A percentile compares a stretch with the other conserved stretches of the same genome.
phyloP scores from a whole-genome alignment of 2,329 filamentous ascomycete species.

The Monosporascus sp. region DNA sequence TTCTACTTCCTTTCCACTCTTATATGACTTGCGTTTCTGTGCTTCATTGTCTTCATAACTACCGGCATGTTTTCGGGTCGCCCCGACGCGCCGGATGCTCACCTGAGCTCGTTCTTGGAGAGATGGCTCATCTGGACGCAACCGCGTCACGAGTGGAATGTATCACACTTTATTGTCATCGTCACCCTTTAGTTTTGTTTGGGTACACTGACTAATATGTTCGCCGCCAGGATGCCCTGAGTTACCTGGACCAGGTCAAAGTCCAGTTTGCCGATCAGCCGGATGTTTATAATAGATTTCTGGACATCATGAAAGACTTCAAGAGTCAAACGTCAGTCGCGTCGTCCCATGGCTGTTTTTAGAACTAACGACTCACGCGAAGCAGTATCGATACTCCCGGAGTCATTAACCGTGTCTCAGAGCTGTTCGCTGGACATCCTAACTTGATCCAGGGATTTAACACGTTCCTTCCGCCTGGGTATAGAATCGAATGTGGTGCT shows the following conservation, averaged over 20 bases:
- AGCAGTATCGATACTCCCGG: constrained; percentile 87
- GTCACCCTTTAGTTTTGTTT: neutral
- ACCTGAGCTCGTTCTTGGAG: too few relatives aligned
- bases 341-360: constrained; percentile 4
- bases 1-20: too few relatives aligned
- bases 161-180: neutral
- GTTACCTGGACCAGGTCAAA: constrained; percentile 97
- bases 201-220: constrained; percentile 17
- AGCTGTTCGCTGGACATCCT: constrained; percentile 91
- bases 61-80: too few relatives aligned
- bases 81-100: too few relatives aligned
- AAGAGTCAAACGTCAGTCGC: constrained; percentile 83
- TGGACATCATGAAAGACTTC: constrained; percentile 99
- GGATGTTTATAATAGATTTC: constrained; percentile 92
- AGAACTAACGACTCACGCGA: constrained; percentile 21
- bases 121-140: too few relatives aligned
- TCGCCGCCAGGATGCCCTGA: constrained; percentile 61
- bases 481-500: constrained; percentile 91
- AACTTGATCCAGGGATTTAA: constrained; percentile 97
- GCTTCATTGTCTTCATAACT: too few relatives aligned
- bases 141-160: neutral
- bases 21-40: too few relatives aligned
- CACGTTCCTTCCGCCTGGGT: constrained; percentile 91
- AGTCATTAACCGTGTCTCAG: constrained; percentile 93
- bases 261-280: constrained; percentile 96